phyloP scores from a whole-genome alignment of 208 protist species.

The Trypanosoma grayi region DNA sequence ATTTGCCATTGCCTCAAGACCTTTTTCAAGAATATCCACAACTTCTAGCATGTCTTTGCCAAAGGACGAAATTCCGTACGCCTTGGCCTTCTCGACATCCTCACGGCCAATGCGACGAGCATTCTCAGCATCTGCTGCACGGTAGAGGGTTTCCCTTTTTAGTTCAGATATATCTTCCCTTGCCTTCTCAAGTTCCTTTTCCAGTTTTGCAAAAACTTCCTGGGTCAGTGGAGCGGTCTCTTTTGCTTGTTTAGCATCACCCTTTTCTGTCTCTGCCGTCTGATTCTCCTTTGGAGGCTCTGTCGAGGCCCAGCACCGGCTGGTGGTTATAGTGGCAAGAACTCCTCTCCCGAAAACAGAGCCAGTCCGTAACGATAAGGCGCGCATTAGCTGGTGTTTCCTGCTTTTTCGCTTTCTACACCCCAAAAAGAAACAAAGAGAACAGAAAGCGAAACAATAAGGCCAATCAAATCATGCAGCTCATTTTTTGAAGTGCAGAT shows the following conservation, averaged over 20 bases:
- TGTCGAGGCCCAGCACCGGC: conserved; percentile 40
- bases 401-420: conserved; percentile 4
- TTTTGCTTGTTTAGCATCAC: conserved; percentile 16
- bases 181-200: conserved; percentile 69
- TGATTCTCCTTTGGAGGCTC: conserved; percentile 14
- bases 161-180: conserved; percentile 59
- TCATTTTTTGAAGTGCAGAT: conserved; percentile 6
- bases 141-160: conserved; percentile 85
- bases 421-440: conserved; percentile 7
- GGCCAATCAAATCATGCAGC: neutral
- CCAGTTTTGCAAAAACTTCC: conserved; percentile 35
- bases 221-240: conserved; percentile 19
- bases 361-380: conserved; percentile 11
- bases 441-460: neutral
- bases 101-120: conserved; percentile 84
- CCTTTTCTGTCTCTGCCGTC: too few species aligned
- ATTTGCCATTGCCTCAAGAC: conserved; percentile 61
- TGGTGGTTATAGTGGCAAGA: conserved; percentile 24
- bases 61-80: conserved; percentile 87
- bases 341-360: neutral
- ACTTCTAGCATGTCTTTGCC: conserved; percentile 93
- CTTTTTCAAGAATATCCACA: conserved; percentile 90
- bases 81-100: conserved; percentile 88
- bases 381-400: conserved; percentile 21
- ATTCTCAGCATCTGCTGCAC: conserved; percentile 88